A percentile compares a stretch with the other conserved stretches of the same genome.
Conservation (phyloP, 1,139 yeast genomes). For the Saccharomycopsis hybrid region DNA sequence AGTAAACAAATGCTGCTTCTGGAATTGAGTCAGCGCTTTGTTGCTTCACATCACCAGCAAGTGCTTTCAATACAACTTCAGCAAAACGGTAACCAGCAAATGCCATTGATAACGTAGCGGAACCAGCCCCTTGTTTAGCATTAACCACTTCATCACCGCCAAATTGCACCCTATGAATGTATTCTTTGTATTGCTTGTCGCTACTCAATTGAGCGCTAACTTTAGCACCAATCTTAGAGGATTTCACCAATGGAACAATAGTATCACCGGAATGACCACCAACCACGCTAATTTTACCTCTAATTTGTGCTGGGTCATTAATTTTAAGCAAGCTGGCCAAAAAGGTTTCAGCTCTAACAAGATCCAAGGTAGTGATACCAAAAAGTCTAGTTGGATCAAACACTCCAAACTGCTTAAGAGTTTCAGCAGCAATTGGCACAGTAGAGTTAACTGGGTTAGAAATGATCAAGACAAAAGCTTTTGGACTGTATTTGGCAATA, state of each 20-base stretch:
- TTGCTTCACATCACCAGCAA: constrained; percentile 25
- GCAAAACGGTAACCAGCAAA: constrained; percentile 69
- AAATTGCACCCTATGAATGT: constrained; percentile 58
- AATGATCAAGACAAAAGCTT: constrained; percentile 59
- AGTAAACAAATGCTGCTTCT: constrained; percentile 45
- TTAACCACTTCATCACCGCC: constrained; percentile 79
- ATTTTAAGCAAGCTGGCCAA: constrained; percentile 37
- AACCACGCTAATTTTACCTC: constrained; percentile 50
- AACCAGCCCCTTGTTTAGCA: constrained; percentile 72
- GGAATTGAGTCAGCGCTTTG: constrained; percentile 31
- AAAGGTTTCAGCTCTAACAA: constrained; percentile 65
- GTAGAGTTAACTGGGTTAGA: constrained; percentile 75
- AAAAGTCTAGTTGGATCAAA: constrained; percentile 36
- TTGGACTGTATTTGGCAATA: constrained; percentile 52
- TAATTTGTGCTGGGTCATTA: constrained; percentile 27
- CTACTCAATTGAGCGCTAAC: constrained; percentile 30
- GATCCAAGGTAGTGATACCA: constrained; percentile 70
- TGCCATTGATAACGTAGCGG: constrained; percentile 76
- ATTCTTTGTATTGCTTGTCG: constrained; percentile 34
- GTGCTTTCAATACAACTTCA: constrained; percentile 50
- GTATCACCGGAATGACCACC: constrained; percentile 80
- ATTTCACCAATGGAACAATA: constrained; percentile 47
- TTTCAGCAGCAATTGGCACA: constrained; percentile 71
- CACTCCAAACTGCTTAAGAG: constrained; percentile 53
- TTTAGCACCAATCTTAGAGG: constrained; percentile 21